Percentiles rank a stretch among this genome's conserved stretches.
Evolutionary conservation across 371 early-diverging fungal species (phyloP).

Genomic region (Actinomortierella wolfii): DNA sequence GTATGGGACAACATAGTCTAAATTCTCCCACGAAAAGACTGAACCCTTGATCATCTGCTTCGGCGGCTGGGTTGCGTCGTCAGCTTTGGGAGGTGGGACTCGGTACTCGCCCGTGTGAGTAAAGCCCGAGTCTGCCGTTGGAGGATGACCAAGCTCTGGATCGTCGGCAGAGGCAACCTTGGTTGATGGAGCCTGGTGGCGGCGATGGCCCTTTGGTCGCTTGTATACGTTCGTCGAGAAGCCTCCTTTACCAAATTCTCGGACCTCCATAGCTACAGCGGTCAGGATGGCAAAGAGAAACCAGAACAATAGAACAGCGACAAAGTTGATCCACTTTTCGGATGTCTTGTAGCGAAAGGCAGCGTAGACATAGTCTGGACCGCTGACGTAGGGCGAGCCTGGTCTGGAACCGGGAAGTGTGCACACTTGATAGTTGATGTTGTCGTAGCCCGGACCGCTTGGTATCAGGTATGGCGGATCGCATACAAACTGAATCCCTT

Average conservation of each 20-base stretch:
- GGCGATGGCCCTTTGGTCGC: constrained; percentile 39
- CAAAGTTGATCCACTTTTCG: constrained; percentile 65
- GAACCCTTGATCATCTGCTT: constrained; percentile 18
- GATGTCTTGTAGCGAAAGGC: constrained; percentile 52
- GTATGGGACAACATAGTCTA: constrained; percentile 31
- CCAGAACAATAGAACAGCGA: constrained; percentile 60
- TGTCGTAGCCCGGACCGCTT: constrained; percentile 50
- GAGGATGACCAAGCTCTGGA: constrained; percentile 3
- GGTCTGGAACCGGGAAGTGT: constrained; percentile 56
- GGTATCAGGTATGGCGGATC: constrained; percentile 48
- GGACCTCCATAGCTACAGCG: constrained; percentile 58
- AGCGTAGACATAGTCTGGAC: constrained; percentile 54
- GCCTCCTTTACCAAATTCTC: constrained; percentile 58
- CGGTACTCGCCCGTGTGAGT: no score
- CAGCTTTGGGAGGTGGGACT: no score
- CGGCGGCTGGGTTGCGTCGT: constrained; percentile 34
- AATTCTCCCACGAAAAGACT: constrained; percentile 32
- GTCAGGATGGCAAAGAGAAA: constrained; percentile 56
- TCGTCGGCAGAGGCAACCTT: constrained; percentile 34
- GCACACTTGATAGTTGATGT: constrained; percentile 58
- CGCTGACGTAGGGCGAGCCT: constrained; percentile 50
- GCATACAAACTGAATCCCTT: constrained; percentile 44
- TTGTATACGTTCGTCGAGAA: constrained; percentile 64
- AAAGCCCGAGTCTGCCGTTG: no score
- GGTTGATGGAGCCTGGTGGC: neutral